phyloP scores from a whole-genome alignment of 495 filamentous ascomycete genomes.

The Saxophila tyrrhenica region DNA sequence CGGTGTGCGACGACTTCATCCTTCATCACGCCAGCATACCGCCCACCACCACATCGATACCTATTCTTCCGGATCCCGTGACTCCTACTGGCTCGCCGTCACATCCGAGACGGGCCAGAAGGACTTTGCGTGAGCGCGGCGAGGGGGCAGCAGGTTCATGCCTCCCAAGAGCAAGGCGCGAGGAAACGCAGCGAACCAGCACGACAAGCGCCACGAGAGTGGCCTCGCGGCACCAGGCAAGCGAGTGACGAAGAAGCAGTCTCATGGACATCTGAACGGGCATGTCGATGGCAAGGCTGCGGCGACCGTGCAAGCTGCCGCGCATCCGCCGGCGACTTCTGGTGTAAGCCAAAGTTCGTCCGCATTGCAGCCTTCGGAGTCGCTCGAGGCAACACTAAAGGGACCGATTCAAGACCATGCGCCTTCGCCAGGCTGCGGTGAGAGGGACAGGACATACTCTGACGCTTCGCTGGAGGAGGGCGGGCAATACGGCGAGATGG shows the following conservation, averaged over 20 bases:
- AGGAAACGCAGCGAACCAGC: conserved; percentile 40
- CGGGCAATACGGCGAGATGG: conserved; percentile 5
- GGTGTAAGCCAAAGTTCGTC: conserved; percentile 15
- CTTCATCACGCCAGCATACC: background rate
- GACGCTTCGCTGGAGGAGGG: conserved; percentile 14
- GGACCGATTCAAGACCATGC: conserved; percentile 8
- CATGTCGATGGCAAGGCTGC: conserved; percentile 44
- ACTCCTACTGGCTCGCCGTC: conserved; percentile 19
- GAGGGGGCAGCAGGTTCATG: conserved; percentile 36
- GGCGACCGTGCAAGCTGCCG: conserved; percentile 30
- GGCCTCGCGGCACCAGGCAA: conserved; percentile 75
- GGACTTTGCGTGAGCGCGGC: background rate
- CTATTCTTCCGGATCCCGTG: background rate
- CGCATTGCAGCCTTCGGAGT: background rate
- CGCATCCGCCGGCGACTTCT: conserved; percentile 17
- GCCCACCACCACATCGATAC: background rate
- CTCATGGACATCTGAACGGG: conserved; percentile 48
- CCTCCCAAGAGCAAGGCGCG: conserved; percentile 53
- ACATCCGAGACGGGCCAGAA: conserved; percentile 13
- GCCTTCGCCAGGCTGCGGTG: conserved; percentile 1
- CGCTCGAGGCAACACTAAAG: background rate
- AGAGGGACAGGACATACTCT: conserved; percentile 12
- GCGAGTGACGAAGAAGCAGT: conserved; percentile 61
- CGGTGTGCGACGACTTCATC: background rate
- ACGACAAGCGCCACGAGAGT: conserved; percentile 79